These are phyloP conservation scores for Scleroderma bovista DNA, from an alignment of 768 basidiomycete genomes.

Conservation along the genomic window DNA sequence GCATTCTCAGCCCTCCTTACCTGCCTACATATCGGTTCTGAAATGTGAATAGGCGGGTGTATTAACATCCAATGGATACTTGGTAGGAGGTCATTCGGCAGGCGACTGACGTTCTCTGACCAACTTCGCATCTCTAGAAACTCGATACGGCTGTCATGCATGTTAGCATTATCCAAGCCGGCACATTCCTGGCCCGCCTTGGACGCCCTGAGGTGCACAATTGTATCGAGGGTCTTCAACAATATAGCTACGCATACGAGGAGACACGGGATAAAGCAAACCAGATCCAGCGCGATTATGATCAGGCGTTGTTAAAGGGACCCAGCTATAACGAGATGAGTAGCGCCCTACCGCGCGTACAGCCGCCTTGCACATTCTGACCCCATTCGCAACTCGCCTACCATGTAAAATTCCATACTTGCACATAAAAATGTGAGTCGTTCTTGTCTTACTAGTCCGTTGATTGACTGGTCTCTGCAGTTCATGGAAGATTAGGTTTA, in stretches of 20 bases:
- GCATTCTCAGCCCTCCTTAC: conserved; percentile 15
- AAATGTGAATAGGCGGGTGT: conserved; percentile 57
- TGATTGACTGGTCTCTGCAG: background rate
- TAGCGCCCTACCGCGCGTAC: conserved; percentile 22
- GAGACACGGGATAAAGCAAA: conserved; percentile 75
- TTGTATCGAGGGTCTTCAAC: conserved; percentile 81
- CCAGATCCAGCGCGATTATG: conserved; percentile 52
- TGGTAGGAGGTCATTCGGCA: conserved; percentile 43
- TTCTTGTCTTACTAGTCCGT: background rate
- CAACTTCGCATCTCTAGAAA: conserved; percentile 36
- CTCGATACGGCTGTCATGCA: conserved; percentile 89
- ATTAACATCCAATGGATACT: conserved; percentile 80
- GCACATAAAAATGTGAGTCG: background rate
- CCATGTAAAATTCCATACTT: no score
- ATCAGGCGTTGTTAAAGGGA: conserved; percentile 34
- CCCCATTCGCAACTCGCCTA: no score
- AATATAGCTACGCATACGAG: conserved; percentile 86
- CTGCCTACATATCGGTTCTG: background rate
- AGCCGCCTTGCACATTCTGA: conserved; percentile 14
- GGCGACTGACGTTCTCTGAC: conserved; percentile 9
- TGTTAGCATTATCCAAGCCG: conserved; percentile 80
- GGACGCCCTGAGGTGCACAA: conserved; percentile 78
- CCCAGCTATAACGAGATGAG: conserved; percentile 38
- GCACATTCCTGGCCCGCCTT: conserved; percentile 73
- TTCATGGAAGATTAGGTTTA: background rate